Evolutionary conservation across 108 stramenopile species (phyloP).

Genomic region (Nitzschia sp.): DNA sequence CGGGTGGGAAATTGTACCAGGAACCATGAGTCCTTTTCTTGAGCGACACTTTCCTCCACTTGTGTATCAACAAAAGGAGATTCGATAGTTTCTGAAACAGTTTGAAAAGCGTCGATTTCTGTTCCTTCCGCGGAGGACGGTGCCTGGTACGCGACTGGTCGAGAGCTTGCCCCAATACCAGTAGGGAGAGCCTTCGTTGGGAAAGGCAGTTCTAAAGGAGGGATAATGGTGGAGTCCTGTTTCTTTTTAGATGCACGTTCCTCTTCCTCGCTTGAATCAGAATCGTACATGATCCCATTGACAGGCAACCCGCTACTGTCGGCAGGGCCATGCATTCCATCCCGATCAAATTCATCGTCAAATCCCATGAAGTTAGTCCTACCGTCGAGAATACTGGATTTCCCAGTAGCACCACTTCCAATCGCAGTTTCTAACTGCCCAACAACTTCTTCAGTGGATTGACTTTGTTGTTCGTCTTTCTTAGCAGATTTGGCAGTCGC

Average conservation of each 20-base stretch:
- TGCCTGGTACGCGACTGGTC: neutral
- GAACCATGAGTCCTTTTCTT: constrained; percentile 52
- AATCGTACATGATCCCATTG: constrained; percentile 68
- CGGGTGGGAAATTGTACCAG: constrained; percentile 65
- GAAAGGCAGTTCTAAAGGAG: constrained; percentile 36
- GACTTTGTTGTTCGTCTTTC: constrained; percentile 25
- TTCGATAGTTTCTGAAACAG: neutral
- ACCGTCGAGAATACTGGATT: neutral
- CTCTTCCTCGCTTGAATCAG: constrained; percentile 75
- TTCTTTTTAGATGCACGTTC: constrained; percentile 14
- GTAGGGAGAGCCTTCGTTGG: constrained; percentile 1
- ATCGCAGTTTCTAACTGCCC: constrained; percentile 65
- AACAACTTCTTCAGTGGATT: constrained; percentile 77
- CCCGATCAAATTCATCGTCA: constrained; percentile 20
- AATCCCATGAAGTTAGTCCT: constrained; percentile 7
- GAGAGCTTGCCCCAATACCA: neutral
- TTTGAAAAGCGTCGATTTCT: neutral
- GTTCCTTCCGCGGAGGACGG: neutral
- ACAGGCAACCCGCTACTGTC: constrained; percentile 19
- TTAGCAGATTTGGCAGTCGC: constrained; percentile 19
- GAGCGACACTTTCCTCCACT: constrained; percentile 1
- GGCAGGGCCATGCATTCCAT: constrained; percentile 28
- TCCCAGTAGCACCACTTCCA: constrained; percentile 27
- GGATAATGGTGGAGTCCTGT: constrained; percentile 17
- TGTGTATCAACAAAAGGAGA: constrained; percentile 24